phyloP scores from a whole-genome alignment of 2,329 filamentous ascomycete genomes.

The Colletotrichum magnum region DNA sequence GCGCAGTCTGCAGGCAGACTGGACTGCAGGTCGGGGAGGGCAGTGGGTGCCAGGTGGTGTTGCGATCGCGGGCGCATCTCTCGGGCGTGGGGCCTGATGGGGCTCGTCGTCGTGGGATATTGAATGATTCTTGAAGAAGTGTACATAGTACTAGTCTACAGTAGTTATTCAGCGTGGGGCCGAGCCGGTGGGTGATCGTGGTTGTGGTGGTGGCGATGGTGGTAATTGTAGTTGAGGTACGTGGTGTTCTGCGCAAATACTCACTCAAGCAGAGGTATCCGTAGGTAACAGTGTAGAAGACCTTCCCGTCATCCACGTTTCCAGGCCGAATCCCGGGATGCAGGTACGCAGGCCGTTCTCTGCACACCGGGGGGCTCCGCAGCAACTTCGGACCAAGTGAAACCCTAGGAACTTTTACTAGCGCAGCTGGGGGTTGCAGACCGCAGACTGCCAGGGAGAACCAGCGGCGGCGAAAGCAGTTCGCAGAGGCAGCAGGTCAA shows the following conservation, averaged over 20 bases:
- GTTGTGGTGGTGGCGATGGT: no score
- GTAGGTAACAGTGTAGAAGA: no score
- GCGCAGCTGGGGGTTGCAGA: neutral
- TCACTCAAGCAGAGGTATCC: no score
- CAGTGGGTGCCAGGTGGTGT: neutral
- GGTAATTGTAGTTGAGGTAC: neutral
- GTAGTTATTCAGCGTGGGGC: slow-evolving; percentile 8
- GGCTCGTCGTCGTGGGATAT: slow-evolving; percentile 19
- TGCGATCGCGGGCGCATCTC: slow-evolving; percentile 29
- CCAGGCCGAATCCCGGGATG: slow-evolving; percentile 21
- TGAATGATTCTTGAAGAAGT: slow-evolving; percentile 21
- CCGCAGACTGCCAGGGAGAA: neutral
- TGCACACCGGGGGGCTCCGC: slow-evolving; percentile 19
- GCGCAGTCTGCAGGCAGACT: neutral
- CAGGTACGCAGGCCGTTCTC: slow-evolving; percentile 5
- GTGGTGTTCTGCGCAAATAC: neutral
- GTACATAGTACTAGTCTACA: no score
- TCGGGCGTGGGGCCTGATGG: slow-evolving; percentile 1
- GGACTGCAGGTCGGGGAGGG: slow-evolving; percentile 4
- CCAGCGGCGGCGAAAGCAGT: neutral
- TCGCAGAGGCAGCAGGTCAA: neutral
- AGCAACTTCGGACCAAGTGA: slow-evolving; percentile 24
- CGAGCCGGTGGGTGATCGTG: neutral
- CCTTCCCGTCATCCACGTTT: neutral
- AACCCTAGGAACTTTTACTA: slow-evolving; percentile 28